Evolutionary conservation across 2,329 filamentous ascomycete genomes (phyloP), one percentile per base, ranked within the genome.

Genomic region (Westerdykella ornata): DNA sequence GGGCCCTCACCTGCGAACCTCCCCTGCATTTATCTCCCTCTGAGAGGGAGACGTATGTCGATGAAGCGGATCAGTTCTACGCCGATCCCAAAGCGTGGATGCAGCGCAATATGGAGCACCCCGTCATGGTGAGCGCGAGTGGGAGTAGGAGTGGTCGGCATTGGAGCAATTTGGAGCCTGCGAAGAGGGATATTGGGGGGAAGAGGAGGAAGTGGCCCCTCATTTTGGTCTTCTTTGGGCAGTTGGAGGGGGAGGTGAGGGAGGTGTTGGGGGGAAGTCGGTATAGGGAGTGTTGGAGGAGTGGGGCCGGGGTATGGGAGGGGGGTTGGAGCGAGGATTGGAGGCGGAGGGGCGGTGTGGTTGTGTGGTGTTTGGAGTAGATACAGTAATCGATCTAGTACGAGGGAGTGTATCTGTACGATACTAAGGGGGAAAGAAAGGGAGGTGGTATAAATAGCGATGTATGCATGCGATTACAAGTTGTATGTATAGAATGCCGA

Each of bases 31-130:
- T 88, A 0, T 71, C 75, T 18, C 72, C 76, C 0, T 63, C 68
- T 6, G 76, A 85, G 59, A 80, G 89, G 32, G 71, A 69, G 1
- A 59, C 59, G 2, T 98, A 98, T 66, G 70, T 84, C 13, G 89
- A 96, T 62, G 90, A 98, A 70, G 89, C 88, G 6, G 89, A 95
- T 62, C 75, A 82, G 34, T 98, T 98, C 70, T 97, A 95, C 67
- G 76, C 72, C 8, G 65, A 84, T 46, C 61, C 62, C 1, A 43
- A 31, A 3, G 39, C 37, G 2, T 73, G 70, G 71, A 44, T 73
- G n/a, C 41, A 55, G 0, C 46, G 48, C 4, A 63, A 72, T 37
- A 72, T 74, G 71, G 52, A 62, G 37, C 46, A 56, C 26, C 35
- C 57, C 9, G 42, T 53, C 6, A 56, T 55, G 8, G 44, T 62